These are phyloP conservation scores for Coniochaeta hoffmannii DNA, from an alignment of 2,329 filamentous ascomycete species.

Conservation along the genomic window DNA sequence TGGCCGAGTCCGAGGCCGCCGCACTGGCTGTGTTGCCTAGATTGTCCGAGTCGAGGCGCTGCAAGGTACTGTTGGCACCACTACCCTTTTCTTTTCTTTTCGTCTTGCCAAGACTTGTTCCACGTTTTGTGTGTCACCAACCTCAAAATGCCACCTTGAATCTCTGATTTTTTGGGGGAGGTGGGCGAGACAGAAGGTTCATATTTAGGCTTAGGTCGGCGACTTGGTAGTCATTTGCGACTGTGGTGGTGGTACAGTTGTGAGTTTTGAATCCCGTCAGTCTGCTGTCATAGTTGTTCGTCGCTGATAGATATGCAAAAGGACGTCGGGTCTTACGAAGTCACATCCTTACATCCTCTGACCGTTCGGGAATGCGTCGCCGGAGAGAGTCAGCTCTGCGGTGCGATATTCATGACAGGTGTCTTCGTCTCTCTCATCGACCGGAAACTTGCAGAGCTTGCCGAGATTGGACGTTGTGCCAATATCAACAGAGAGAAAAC, in stretches of 20 bases:
- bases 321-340: neutral
- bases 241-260: neutral
- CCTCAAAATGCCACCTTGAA: neutral
- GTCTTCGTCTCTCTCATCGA: neutral
- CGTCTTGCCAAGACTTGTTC: neutral
- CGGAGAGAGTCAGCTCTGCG: neutral
- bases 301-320: neutral
- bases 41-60: neutral
- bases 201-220: neutral
- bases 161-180: neutral
- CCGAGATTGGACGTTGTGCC: neutral
- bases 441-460: neutral
- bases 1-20: neutral
- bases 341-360: neutral
- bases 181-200: neutral
- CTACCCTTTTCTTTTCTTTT: neutral
- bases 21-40: neutral
- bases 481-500: neutral
- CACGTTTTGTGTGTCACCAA: neutral
- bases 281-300: neutral
- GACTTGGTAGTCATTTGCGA: neutral
- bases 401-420: neutral
- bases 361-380: neutral
- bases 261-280: neutral
- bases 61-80: neutral